Evolutionary conservation across 75 land plant species (phyloP), one percentile per base, ranked within the genome.

Genomic region (Pinus albicaulis): DNA sequence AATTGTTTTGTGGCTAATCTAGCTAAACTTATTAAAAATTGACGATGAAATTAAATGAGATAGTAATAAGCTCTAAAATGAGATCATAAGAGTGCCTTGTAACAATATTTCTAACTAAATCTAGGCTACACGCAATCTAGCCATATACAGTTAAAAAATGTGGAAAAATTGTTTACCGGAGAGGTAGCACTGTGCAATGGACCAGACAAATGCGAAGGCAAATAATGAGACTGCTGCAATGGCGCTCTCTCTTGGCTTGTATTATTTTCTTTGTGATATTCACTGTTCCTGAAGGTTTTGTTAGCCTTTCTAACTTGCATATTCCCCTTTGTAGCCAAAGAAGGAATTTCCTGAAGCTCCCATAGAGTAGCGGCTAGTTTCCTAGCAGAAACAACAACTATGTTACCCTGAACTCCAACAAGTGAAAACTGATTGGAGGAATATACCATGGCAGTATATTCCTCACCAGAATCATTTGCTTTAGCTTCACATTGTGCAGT

Each of bases 331-430:
- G 65, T 34, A 53, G 80, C 73, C 1, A 84, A 55, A 17, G 56
- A 80, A 0, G 92, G 90, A 13, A 80, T 76, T 12, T 83, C 83
- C 52, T 92, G 90, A 65, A 91, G 79, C 78, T 91, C 91, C 98
- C 98, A 93, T 56, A 95, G 76, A 24, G 86, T 83, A 69, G 91
- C 93, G 12, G 91, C 99, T 52, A 96, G 88, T 87, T 92, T 96
- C 78, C 99, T 76, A n/a, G 99, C 99, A 14, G 97, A 93, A 31
- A 95, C 90, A n/a, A 88, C 75, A 23, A 26, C 76, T 28, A 23
- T 59, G 60, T 56, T 71, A 24, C 16, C 77, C 19, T 66, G 59
- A 0, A 61, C 57, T 15, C 69, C 41, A 11, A 52, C 64, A 17
- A 22, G 7, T 20, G 57, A 74, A 12, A 70, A 61, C 15, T 56